phyloP scores from a whole-genome alignment of 2,329 filamentous ascomycete genomes.

The Sporothrix pallida region DNA sequence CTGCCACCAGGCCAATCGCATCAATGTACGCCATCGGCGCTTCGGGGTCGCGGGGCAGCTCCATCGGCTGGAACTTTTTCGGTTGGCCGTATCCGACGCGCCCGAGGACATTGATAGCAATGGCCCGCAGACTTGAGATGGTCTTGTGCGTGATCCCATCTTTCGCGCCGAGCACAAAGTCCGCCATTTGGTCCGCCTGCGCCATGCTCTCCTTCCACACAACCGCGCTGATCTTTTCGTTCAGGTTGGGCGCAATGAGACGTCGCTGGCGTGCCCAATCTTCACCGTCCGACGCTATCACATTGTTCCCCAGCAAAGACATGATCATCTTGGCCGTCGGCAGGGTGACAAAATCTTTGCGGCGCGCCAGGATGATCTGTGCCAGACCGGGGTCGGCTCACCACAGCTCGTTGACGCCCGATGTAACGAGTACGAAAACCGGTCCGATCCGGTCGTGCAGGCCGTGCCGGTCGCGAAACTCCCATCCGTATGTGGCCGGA shows the following conservation, averaged over 20 bases:
- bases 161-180: slow-evolving; percentile 41
- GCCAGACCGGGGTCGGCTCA: slow-evolving; percentile 45
- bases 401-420: slow-evolving; percentile 38
- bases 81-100: slow-evolving; percentile 45
- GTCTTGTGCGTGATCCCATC: slow-evolving; percentile 41
- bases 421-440: slow-evolving; percentile 44
- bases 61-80: slow-evolving; percentile 42
- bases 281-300: slow-evolving; percentile 44
- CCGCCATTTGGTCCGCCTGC: slow-evolving; percentile 44
- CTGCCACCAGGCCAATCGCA: slow-evolving; percentile 43
- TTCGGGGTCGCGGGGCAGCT: slow-evolving; percentile 36
- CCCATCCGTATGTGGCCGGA: slow-evolving; percentile 43
- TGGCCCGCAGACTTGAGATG: slow-evolving; percentile 42
- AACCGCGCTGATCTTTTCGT: slow-evolving; percentile 46
- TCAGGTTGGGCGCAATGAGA: slow-evolving; percentile 46
- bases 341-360: slow-evolving; percentile 46
- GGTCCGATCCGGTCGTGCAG: slow-evolving; percentile 43
- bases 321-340: slow-evolving; percentile 42
- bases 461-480: slow-evolving; percentile 42
- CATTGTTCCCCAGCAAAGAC: slow-evolving; percentile 45
- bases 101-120: slow-evolving; percentile 50
- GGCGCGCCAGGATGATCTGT: slow-evolving; percentile 43
- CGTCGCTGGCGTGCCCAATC: slow-evolving; percentile 45
- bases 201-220: slow-evolving; percentile 46
- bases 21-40: slow-evolving; percentile 44